Base-by-base conservation (phyloP, 2,329 filamentous ascomycete genomes). In the Colletotrichum tofieldiae region DNA sequence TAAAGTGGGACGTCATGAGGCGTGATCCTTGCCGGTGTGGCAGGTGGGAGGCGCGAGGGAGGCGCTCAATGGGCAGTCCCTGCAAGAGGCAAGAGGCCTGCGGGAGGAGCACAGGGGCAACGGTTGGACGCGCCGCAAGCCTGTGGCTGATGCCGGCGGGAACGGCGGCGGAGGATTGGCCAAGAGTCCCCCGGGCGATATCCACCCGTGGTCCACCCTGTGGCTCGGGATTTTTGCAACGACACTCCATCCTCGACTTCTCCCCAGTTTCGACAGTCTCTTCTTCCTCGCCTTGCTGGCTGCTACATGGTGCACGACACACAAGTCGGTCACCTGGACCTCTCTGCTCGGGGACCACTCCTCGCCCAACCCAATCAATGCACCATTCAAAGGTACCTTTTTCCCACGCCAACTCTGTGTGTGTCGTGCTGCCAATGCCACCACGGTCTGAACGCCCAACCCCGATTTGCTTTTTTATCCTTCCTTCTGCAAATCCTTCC, bases 401-500 rank as follows among this genome's bases (percentile, higher is more conserved):
- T 16, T 18, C 14, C 11, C 41, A 54, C 29, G 4, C 29, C 5
- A n/a, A n/a, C 51, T n/a, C 18, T 32, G 16, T 35, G 51, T 32
- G 14, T 35, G 26, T 9, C 29, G 23, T 29, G 26, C 47, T 29
- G 47, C 23, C 23, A 37, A 47, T 61, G 43, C 20, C 45, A 41
- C 55, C 32, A n/a, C 18, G 5, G 35, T 32, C 45, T 23, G 32
- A 41, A 54, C 47, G 37, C 37, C 37, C 61, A 45, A 54, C 16
- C 26, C 23, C 16, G 35, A 64, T 32, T 64, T 64, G 47, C 61
- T 43, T 54, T 63, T 64, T 23, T 26, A 29, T 32, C 12, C 37
- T 45, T 52, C 37, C 26, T 54, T 54, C 12, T 52, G 56, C 23
- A 55, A 64, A 64, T 64, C 61, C 61, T 64, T 64, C 23, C 61